These are phyloP conservation scores for Citrus mangshanensis DNA, from an alignment of 345 rosid genomes.

Conservation along the genomic window DNA sequence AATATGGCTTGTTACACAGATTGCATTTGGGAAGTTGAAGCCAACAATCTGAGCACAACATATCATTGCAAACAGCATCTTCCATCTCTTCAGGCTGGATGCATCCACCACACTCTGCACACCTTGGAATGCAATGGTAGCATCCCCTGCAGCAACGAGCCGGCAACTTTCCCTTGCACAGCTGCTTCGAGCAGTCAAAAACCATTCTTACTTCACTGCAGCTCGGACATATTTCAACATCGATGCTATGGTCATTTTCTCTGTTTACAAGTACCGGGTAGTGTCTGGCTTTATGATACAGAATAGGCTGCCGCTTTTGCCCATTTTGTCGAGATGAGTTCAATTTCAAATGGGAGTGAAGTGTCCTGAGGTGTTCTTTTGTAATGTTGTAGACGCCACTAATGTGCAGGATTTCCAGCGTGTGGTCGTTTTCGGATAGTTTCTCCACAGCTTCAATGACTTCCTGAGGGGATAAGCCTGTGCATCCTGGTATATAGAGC, in stretches of 20 bases:
- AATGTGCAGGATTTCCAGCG: conserved; percentile 40
- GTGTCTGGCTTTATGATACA: conserved; percentile 25
- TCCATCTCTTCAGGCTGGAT: conserved; percentile 39
- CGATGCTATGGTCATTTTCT: conserved; percentile 20
- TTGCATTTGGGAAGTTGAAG: conserved; percentile 65
- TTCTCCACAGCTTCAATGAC: conserved; percentile 50
- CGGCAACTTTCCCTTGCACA: conserved; percentile 29
- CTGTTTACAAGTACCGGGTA: not conserved
- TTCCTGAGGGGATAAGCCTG: conserved; percentile 66
- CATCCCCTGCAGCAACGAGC: conserved; percentile 35
- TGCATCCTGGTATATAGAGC: conserved; percentile 63
- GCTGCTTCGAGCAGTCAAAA: conserved; percentile 47
- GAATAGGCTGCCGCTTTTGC: conserved; percentile 4
- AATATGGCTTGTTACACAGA: conserved; percentile 69
- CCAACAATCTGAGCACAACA: conserved; percentile 69
- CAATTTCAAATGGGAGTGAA: conserved; percentile 29
- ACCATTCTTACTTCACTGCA: conserved; percentile 60
- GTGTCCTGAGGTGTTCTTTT: conserved; percentile 47
- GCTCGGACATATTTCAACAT: conserved; percentile 62
- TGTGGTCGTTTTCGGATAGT: conserved; percentile 31
- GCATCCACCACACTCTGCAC: conserved; percentile 65
- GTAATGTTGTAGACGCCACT: conserved; percentile 47
- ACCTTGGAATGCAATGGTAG: conserved; percentile 53
- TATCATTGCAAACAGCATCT: conserved; percentile 49
- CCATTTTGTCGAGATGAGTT: conserved; percentile 6